Percentiles rank a stretch among this genome's conserved stretches.
Evolutionary conservation across 1,284 basidiomycete genomes (phyloP).

Genomic region (Neotropicomus parvogracilis): DNA sequence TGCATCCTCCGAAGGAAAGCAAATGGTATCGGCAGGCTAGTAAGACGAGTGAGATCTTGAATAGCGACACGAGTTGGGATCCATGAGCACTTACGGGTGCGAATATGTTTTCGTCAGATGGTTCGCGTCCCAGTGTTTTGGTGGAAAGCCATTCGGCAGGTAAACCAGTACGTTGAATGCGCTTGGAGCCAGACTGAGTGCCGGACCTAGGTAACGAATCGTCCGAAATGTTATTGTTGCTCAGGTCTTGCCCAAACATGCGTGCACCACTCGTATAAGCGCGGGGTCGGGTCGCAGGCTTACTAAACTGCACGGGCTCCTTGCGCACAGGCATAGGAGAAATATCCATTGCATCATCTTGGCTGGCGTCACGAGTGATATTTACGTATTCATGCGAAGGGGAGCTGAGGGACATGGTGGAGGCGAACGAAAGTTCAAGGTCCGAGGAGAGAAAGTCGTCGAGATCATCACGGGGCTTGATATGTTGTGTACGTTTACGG

Average conservation of each 20-base stretch:
- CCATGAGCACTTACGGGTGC: slow-evolving; percentile 30
- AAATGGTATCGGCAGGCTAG: slow-evolving; percentile 38
- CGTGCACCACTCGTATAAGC: slow-evolving; percentile 59
- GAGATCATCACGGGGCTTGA: slow-evolving; percentile 45
- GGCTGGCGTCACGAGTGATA: slow-evolving; percentile 45
- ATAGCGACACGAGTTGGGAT: slow-evolving; percentile 7
- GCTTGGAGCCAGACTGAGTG: slow-evolving; percentile 45
- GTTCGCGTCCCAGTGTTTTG: slow-evolving; percentile 20
- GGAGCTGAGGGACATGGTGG: slow-evolving; percentile 72
- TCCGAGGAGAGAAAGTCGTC: slow-evolving; percentile 69
- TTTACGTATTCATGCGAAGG: slow-evolving; percentile 48
- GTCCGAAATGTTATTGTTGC: slow-evolving; percentile 40
- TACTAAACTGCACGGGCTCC: slow-evolving; percentile 29
- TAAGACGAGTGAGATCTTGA: slow-evolving; percentile 1
- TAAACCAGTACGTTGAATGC: slow-evolving; percentile 54
- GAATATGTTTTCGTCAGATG: slow-evolving; percentile 29
- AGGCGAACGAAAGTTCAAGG: slow-evolving; percentile 75
- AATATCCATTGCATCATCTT: slow-evolving; percentile 70
- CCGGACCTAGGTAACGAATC: slow-evolving; percentile 32
- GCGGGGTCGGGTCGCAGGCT: slow-evolving; percentile 45
- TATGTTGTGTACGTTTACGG: slow-evolving; percentile 45
- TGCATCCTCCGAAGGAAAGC: slow-evolving; percentile 52
- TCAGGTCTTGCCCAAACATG: slow-evolving; percentile 68
- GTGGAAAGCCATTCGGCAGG: slow-evolving; percentile 59
- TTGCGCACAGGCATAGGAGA: slow-evolving; percentile 55